Evolutionary conservation across 257 asterid genomes (phyloP), one percentile per base, ranked within the genome.

Genomic region (Ballota nigra): DNA sequence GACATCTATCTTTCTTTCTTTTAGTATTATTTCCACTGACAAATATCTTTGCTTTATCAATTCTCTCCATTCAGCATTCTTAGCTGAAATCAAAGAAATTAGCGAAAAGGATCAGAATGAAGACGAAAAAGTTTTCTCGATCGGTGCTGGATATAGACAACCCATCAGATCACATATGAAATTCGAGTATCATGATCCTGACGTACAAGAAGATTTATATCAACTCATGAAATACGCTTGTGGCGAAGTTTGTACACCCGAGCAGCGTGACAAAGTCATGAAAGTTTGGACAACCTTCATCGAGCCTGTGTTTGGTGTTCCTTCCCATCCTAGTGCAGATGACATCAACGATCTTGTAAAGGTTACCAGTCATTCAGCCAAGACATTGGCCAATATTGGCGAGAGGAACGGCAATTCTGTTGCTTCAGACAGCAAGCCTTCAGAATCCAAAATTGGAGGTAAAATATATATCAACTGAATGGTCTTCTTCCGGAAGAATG

Each of bases 11-110:
- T 55, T 66, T 60, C 9, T 22, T 45, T 10, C 3, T 22, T 29
- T 62, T 68, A 34, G 67, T 22, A 16, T 45, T n/a, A 36, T 62
- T 19, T 53, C 65, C 36, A 45, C 63, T 77, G 74, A 66, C 69
- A 53, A 29, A 64, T 0, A 20, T 40, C 60, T 80, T 62, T 68
- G 56, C 65, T 68, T 69, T 28, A 24, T 72, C 81, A 67, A 76
- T 75, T 76, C 63, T 72, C 58, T 62, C 40, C 28, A 26, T 79
- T 59, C 89, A 95, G 99, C 83, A 45, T 80, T 95, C 72, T 78
- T 95, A 80, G 88, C 92, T 69, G 98, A 92, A 86, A 88, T 95
- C 80, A 92, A 85, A 83, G 99, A 91, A 70, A 76, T 84, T 49
- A 79, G 85, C 41, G 96, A 89, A 59, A 86, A 73, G 81, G 83